These are phyloP conservation scores for Penicillium sp. DNA, from an alignment of 2,329 filamentous ascomycete genomes.

Conservation along the genomic window DNA sequence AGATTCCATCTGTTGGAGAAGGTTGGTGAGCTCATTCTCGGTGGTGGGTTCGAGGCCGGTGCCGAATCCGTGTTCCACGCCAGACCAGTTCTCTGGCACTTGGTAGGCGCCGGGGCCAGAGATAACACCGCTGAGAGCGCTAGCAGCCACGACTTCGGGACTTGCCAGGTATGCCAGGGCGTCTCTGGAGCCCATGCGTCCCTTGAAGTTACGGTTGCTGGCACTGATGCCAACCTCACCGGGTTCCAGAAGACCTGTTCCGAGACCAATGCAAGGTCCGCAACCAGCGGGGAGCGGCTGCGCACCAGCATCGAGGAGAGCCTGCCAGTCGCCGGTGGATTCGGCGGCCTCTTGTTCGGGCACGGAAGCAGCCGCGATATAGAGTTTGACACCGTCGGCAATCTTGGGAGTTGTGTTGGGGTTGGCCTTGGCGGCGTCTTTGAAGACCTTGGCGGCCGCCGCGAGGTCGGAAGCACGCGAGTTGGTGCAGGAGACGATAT, in stretches of 20 bases:
- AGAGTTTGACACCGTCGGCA: slow-evolving; percentile 75
- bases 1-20: slow-evolving; percentile 69
- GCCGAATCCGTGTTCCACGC: slow-evolving; percentile 66
- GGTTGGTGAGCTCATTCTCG: slow-evolving; percentile 69
- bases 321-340: slow-evolving; percentile 81
- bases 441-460: slow-evolving; percentile 81
- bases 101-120: slow-evolving; percentile 75
- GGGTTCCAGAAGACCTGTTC: slow-evolving; percentile 72
- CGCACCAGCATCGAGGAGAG: slow-evolving; percentile 77
- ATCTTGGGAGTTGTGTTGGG: slow-evolving; percentile 67
- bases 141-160: slow-evolving; percentile 89
- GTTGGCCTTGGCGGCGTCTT: slow-evolving; percentile 64
- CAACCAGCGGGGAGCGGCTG: slow-evolving; percentile 70
- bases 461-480: slow-evolving; percentile 76
- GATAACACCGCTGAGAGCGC: slow-evolving; percentile 62
- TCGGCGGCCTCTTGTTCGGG: slow-evolving; percentile 76
- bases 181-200: slow-evolving; percentile 78
- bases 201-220: slow-evolving; percentile 87
- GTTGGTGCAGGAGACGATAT: slow-evolving; percentile 90
- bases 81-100: slow-evolving; percentile 65
- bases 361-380: slow-evolving; percentile 82
- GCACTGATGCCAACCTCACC: slow-evolving; percentile 86
- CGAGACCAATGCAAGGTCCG: slow-evolving; percentile 83
- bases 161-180: slow-evolving; percentile 84
- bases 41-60: slow-evolving; percentile 61